Percentiles rank a stretch among this genome's conserved stretches.
phyloP scores from a whole-genome alignment of 2,329 filamentous ascomycete species.

The Fusarium clavum region DNA sequence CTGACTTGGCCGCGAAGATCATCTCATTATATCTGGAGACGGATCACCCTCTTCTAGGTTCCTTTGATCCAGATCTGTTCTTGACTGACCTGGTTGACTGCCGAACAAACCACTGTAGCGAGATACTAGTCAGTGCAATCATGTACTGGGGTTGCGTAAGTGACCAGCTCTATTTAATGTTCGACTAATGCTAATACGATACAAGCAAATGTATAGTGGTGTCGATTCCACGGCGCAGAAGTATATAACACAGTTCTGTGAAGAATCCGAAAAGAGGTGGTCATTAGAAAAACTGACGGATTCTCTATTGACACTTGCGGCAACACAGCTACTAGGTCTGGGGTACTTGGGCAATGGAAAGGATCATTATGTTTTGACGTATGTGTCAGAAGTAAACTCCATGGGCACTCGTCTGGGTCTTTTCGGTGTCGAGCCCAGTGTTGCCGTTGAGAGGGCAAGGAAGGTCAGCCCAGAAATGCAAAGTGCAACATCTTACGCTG shows the following conservation, averaged over 20 bases:
- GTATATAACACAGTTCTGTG: slow-evolving; percentile 9
- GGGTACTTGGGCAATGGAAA: slow-evolving; percentile 51
- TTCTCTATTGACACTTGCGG: slow-evolving; percentile 46
- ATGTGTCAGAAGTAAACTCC: slow-evolving; percentile 44
- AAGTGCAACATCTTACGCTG: slow-evolving; percentile 38
- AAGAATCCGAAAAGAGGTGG: slow-evolving; percentile 26
- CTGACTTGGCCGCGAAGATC: slow-evolving; percentile 47
- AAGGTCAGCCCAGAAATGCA: slow-evolving; percentile 8
- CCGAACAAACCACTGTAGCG: slow-evolving; percentile 6
- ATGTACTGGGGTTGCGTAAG: slow-evolving; percentile 35
- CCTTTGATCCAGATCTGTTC: slow-evolving; percentile 52
- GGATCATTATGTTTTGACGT: slow-evolving; percentile 50
- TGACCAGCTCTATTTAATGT: neutral
- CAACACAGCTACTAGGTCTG: slow-evolving; percentile 50
- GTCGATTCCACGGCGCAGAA: neutral
- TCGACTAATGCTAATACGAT: neutral
- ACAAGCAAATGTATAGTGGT: slow-evolving; percentile 28
- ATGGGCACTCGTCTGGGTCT: slow-evolving; percentile 50
- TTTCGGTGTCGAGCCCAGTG: slow-evolving; percentile 38
- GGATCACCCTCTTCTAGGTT: slow-evolving; percentile 54
- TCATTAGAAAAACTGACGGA: slow-evolving; percentile 15
- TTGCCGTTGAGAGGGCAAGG: slow-evolving; percentile 15
- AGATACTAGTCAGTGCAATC: slow-evolving; percentile 10
- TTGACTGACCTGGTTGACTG: slow-evolving; percentile 49
- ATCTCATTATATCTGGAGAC: slow-evolving; percentile 55